Evolutionary conservation across 768 basidiomycete species (phyloP).

Genomic region (Rubroboletus satanas): DNA sequence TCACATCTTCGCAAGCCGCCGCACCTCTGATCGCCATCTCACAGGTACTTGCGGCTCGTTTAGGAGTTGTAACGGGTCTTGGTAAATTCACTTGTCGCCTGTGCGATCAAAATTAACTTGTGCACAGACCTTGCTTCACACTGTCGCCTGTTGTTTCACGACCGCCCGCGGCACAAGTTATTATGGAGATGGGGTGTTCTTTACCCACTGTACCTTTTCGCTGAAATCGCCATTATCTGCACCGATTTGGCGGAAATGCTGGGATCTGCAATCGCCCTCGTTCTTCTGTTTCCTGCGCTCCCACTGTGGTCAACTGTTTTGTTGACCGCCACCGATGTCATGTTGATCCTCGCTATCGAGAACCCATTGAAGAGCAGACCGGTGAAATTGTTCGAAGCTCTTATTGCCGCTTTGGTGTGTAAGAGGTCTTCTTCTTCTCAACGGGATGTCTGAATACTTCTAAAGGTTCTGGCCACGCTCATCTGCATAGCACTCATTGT

Average conservation of each 20-base stretch:
- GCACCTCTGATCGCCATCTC: constrained; percentile 1
- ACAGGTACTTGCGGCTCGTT: constrained; percentile 69
- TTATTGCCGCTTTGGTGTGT: constrained; percentile 60
- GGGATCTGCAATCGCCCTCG: constrained; percentile 77
- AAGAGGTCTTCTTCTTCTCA: background rate
- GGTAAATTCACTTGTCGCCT: constrained; percentile 40
- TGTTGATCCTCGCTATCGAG: constrained; percentile 65
- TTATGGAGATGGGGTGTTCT: constrained; percentile 56
- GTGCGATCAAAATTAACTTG: constrained; percentile 14
- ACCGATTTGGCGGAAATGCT: constrained; percentile 82
- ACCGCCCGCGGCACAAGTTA: constrained; percentile 55
- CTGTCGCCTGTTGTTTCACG: constrained; percentile 60
- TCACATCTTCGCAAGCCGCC: background rate
- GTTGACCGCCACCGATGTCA: constrained; percentile 63
- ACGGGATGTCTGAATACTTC: background rate
- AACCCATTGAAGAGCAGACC: constrained; percentile 67
- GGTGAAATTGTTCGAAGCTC: constrained; percentile 61
- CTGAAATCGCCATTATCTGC: constrained; percentile 70
- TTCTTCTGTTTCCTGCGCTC: constrained; percentile 65
- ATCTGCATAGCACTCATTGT: constrained; percentile 78
- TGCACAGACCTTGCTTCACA: constrained; percentile 55
- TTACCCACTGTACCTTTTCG: constrained; percentile 60
- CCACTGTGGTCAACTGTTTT: constrained; percentile 70
- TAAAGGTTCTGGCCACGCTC: constrained; percentile 64
- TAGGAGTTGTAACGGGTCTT: constrained; percentile 81